Evolutionary conservation across 2,329 filamentous ascomycete species (phyloP).

Genomic region (Leptodontidium sp.): DNA sequence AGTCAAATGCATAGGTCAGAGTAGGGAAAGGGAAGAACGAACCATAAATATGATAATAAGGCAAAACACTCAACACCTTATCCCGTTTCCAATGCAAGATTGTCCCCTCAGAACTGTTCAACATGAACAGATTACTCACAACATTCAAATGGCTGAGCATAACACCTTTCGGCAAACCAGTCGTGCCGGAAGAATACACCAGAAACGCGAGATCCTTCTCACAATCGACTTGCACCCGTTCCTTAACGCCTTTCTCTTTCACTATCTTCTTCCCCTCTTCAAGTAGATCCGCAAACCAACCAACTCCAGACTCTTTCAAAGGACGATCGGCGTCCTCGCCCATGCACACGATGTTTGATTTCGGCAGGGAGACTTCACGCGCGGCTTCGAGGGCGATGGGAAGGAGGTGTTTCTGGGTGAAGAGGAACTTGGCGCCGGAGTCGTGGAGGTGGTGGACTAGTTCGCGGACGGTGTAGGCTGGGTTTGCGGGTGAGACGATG

Average conservation of each 20-base stretch:
- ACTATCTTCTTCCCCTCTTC: constrained; percentile 54
- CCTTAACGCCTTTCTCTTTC: constrained; percentile 53
- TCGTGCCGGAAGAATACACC: constrained; percentile 64
- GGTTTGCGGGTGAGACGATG: constrained; percentile 81
- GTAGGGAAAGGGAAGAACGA: no score
- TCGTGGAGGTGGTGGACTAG: constrained; percentile 83
- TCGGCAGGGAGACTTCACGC: constrained; percentile 53
- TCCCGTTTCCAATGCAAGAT: constrained; percentile 44
- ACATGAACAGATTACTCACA: constrained; percentile 73
- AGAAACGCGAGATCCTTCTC: constrained; percentile 79
- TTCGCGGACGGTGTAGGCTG: constrained; percentile 82
- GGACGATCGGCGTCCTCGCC: constrained; percentile 62
- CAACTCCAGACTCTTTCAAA: constrained; percentile 47
- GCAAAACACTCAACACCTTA: constrained; percentile 66
- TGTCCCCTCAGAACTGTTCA: constrained; percentile 56
- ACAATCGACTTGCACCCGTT: constrained; percentile 39
- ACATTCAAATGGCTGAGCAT: constrained; percentile 86
- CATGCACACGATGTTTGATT: constrained; percentile 71
- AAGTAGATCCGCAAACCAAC: constrained; percentile 26
- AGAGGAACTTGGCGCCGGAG: constrained; percentile 74
- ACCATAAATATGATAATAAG: constrained; percentile 79
- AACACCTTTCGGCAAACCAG: constrained; percentile 80
- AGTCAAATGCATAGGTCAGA: no score
- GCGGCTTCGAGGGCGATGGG: constrained; percentile 72
- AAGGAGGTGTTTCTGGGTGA: constrained; percentile 75